Evolutionary conservation across 257 asterid genomes (phyloP), one percentile per base, ranked within the genome.

Genomic region (Linaria vulgaris): DNA sequence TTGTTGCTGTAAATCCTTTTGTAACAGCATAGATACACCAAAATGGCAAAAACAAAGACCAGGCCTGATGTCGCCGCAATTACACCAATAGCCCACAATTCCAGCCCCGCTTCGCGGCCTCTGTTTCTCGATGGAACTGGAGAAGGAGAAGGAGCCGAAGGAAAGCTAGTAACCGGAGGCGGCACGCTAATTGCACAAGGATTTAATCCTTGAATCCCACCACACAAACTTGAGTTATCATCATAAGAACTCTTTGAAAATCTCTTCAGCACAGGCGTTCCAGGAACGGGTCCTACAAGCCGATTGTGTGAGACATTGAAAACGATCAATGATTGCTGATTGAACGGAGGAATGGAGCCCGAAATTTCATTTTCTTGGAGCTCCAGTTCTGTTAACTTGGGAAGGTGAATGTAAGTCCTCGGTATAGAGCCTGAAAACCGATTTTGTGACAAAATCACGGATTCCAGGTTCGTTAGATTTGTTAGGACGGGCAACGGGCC

Each of bases 401-500:
- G 76, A 2, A 86, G 67, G 9, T 80, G 52, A 66, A 66, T 22
- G 59, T 84, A 84, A 11, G 51, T 66, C 6, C 12, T 30, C 0
- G 89, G 89, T 64, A 82, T 84, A 24, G 69, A 51, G 24, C 91
- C 95, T 1, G 83, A 80, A 24, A 84, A 84, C 5, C 34, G 80
- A 75, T 86, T 86, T n/a, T 52, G 57, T 0, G 95, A 80, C 39
- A 86, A 60, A 11, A 76, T 62, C 11, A 83, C 70, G 38, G 59
- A 65, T 63, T 84, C 69, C 15, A 84, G 81, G 54, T 45, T 53
- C 34, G 30, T 19, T 3, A 86, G 83, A 59, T 47, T 63, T 3
- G 85, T 59, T 59, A 86, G 82, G 27, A 62, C 55, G 11, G 91
- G 91, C 27, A 86, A 80, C 56, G 81, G 73, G 3, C 91, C 95